These are phyloP conservation scores for Lepidium africanum DNA, from an alignment of 345 rosid genomes.

Conservation along the genomic window DNA sequence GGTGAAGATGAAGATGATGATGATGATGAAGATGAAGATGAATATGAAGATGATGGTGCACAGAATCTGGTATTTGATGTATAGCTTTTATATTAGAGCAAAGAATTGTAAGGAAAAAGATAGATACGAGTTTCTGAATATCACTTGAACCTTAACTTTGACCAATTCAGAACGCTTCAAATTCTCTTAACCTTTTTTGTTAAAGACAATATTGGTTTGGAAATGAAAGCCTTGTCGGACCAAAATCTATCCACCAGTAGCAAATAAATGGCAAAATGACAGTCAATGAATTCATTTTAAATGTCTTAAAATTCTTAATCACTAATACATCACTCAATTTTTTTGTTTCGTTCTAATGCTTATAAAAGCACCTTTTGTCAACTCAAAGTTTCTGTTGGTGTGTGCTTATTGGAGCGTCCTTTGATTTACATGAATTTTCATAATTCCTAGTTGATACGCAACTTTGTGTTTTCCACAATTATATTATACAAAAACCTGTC, in stretches of 20 bases:
- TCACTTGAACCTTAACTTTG: neutral
- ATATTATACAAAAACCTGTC: neutral
- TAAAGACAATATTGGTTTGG: neutral
- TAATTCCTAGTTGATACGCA: neutral
- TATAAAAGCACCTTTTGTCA: constrained; percentile 2
- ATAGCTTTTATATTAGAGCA: neutral
- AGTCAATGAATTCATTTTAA: neutral
- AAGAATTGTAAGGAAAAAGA: neutral
- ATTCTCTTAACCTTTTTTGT: neutral
- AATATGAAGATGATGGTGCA: no score
- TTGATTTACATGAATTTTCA: neutral
- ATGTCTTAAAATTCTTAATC: constrained; percentile 1
- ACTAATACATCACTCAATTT: constrained; percentile 8
- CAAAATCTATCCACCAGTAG: neutral
- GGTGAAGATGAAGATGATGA: no score
- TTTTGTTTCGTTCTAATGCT: neutral
- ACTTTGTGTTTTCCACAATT: neutral
- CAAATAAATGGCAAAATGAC: constrained; percentile 1
- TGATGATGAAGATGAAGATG: no score
- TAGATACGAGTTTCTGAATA: neutral
- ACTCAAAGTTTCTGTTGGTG: neutral
- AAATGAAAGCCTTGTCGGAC: neutral
- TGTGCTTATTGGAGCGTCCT: neutral
- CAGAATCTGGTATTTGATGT: neutral
- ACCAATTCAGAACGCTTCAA: neutral